Base-by-base conservation (phyloP, 345 rosid species). In the Acer saccharum region DNA sequence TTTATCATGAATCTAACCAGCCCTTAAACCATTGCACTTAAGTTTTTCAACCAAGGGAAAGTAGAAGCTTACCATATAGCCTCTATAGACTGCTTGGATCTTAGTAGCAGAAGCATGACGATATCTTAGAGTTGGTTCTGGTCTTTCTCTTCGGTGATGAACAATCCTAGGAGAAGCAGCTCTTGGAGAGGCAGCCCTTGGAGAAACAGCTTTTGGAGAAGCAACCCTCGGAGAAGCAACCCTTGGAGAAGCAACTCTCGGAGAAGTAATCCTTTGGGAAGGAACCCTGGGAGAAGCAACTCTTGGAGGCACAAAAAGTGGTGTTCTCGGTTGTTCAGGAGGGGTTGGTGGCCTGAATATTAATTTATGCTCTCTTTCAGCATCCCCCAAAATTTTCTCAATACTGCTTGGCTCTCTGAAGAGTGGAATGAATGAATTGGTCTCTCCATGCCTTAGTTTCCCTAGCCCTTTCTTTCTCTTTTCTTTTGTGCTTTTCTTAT, bases 71-170 rank as follows among this genome's bases (percentile, higher is more conserved):
- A 94, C 99, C 93, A 83, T 86, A 77, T 86, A 93, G 76, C 98
- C 99, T 86, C 94, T 88, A 60, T 87, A 94, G 73, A 88, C 89
- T 78, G 99, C 92, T 87, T 97, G 98, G 78, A 97, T 91, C 87
- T 89, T 94, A 20, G 86, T 86, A 69, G 99, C 98, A 2, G 87
- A 85, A 77, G 87, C 94, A 80, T 88, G 74, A 41, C 87, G 93
- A 77, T 86, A 76, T 68, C 87, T 81, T 44, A 86, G 80, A 64
- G 86, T 90, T 71, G 91, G 97, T 79, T 91, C 98, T 39, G 93
- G 92, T 77, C 89, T 89, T 84, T 93, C 94, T 21, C 85, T 88
- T 21, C 72, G 86, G 12, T 80, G 89, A 17, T 72, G 83, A 46
- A 77, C 73, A 74, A 78, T 60, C 76, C 73, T 85, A 12, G 92